phyloP scores from a whole-genome alignment of 495 filamentous ascomycete species.

The Tuber melanosporum region DNA sequence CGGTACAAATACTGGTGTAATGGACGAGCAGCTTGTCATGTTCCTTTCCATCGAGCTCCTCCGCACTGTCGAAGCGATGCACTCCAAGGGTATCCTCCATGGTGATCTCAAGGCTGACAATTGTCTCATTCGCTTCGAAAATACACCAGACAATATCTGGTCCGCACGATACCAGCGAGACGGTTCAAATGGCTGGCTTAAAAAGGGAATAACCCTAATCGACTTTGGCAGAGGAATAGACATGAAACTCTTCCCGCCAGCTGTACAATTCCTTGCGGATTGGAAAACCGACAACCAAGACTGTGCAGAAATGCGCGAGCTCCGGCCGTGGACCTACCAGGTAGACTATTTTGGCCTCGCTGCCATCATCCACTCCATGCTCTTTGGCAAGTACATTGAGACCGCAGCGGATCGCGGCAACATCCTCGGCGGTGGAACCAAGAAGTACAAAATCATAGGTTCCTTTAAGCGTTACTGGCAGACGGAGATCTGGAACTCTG shows the following conservation, averaged over 20 bases:
- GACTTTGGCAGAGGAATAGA: constrained; percentile 95
- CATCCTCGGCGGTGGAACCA: constrained; percentile 48
- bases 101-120: constrained; percentile 96
- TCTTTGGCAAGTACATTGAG: constrained; percentile 94
- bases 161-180: constrained; percentile 54
- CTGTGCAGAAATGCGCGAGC: constrained; percentile 89
- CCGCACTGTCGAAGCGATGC: constrained; percentile 80
- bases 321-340: constrained; percentile 90
- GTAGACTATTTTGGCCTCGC: constrained; percentile 91
- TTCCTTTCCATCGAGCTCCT: constrained; percentile 91
- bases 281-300: constrained; percentile 81
- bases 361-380: constrained; percentile 71
- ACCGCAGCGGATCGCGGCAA: constrained; percentile 54
- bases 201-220: constrained; percentile 76
- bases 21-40: constrained; percentile 87
- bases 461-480: constrained; percentile 91
- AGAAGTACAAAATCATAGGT: constrained; percentile 67
- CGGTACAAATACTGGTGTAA: constrained; percentile 51
- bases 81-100: constrained; percentile 72
- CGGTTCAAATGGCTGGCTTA: constrained; percentile 69
- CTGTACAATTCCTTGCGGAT: constrained; percentile 86
- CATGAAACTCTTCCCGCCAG: constrained; percentile 70
- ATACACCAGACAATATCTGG: constrained; percentile 47
- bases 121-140: constrained; percentile 76
- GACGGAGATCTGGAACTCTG: constrained; percentile 73